phyloP scores from a whole-genome alignment of 2,329 filamentous ascomycete genomes.

The Cladosporium sp. region DNA sequence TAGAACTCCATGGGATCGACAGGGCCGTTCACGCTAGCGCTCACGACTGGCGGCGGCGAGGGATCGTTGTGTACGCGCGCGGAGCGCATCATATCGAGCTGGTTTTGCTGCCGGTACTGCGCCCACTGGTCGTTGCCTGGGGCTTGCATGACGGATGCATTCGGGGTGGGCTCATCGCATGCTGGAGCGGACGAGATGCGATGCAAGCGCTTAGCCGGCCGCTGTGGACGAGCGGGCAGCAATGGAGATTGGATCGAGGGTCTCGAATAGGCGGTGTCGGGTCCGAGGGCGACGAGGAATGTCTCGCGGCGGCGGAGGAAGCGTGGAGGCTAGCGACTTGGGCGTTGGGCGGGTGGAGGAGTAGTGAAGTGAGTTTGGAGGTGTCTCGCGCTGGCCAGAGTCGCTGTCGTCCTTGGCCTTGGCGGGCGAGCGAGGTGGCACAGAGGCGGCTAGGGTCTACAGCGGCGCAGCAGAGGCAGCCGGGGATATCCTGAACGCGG shows the following conservation, averaged over 20 bases:
- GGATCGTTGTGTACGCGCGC: background rate
- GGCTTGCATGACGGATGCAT: slow-evolving; percentile 9
- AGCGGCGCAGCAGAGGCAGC: background rate
- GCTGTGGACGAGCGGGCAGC: background rate
- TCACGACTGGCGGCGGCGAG: slow-evolving; percentile 15
- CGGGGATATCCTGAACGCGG: background rate
- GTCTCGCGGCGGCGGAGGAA: slow-evolving; percentile 6
- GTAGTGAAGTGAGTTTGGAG: background rate
- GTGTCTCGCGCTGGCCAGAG: background rate
- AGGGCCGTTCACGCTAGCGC: slow-evolving; percentile 17
- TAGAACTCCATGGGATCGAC: slow-evolving; percentile 20
- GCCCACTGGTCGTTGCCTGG: slow-evolving; percentile 9
- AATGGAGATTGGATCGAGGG: background rate
- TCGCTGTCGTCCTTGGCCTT: background rate
- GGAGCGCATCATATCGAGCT: slow-evolving; percentile 7
- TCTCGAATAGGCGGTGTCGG: background rate
- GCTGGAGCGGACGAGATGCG: background rate
- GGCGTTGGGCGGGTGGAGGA: background rate
- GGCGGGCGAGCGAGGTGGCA: background rate
- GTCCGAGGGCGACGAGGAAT: background rate
- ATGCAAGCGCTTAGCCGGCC: slow-evolving; percentile 9
- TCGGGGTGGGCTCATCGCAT: slow-evolving; percentile 11
- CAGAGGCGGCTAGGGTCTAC: background rate
- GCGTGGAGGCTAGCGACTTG: background rate
- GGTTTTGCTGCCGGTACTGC: background rate